Conservation (phyloP, 176 grass and related monocot species). For the Tillandsia fasciculata region DNA sequence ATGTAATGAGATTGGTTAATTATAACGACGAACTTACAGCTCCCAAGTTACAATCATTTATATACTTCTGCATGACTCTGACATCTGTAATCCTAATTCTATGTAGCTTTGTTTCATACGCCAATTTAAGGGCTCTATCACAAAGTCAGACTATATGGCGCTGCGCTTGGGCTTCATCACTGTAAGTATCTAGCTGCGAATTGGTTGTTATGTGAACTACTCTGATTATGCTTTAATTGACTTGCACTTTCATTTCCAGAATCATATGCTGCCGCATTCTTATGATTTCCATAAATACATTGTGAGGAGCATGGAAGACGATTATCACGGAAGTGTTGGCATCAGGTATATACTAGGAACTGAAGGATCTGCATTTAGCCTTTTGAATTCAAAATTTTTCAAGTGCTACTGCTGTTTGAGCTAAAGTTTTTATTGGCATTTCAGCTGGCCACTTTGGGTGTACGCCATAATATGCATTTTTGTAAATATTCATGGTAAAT, state of each 20-base stretch:
- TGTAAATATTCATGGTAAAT: conserved; percentile 77
- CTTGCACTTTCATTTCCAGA: conserved; percentile 31
- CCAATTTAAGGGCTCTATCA: conserved; percentile 85
- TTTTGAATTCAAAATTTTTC: too few relatives aligned
- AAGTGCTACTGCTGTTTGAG: background rate
- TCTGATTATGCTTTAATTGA: background rate
- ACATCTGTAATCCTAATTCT: conserved; percentile 12
- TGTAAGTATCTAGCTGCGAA: conserved; percentile 36
- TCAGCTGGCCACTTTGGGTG: conserved; percentile 89
- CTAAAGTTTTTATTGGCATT: conserved; percentile 32
- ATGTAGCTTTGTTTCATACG: conserved; percentile 84
- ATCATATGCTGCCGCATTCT: conserved; percentile 73
- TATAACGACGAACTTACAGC: too few relatives aligned
- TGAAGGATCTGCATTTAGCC: too few relatives aligned
- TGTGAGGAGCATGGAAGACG: conserved; percentile 97
- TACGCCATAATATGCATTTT: conserved; percentile 87
- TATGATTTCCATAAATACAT: conserved; percentile 99
- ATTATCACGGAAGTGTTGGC: conserved; percentile 80
- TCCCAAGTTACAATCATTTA: background rate
- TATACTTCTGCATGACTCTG: background rate
- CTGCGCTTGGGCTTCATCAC: conserved; percentile 83
- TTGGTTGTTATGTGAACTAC: background rate
- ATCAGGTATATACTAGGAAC: conserved; percentile 48
- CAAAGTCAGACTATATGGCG: conserved; percentile 86
- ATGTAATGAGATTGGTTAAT: too few relatives aligned